Percentiles rank a stretch among this genome's conserved stretches.
Conservation (phyloP, 177 flowering plant species). For the Vitis hybrid region DNA sequence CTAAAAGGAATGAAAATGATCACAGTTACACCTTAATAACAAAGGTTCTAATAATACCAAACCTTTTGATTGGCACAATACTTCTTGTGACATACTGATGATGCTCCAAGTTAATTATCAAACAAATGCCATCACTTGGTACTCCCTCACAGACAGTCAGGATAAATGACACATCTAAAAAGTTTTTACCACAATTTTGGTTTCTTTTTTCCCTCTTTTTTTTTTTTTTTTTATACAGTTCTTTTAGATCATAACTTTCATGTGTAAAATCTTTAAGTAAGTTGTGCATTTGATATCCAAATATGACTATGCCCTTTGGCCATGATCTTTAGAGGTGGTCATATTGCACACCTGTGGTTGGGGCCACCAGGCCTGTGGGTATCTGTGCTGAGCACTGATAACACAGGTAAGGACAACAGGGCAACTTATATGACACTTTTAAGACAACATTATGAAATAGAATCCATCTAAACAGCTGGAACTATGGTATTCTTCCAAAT, state of each 20-base stretch:
- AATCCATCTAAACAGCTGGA: not conserved
- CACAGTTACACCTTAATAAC: not conserved
- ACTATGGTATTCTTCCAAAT: not conserved
- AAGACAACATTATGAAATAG: not conserved
- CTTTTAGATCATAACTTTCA: not conserved
- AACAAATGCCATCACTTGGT: not conserved
- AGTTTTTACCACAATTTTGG: not conserved
- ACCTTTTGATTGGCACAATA: not conserved
- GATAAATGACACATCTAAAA: not conserved
- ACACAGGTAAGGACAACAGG: too few species aligned
- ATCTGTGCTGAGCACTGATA: too few species aligned
- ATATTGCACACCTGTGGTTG: conserved; percentile 14
- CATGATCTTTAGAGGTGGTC: not conserved
- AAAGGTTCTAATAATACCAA: not conserved
- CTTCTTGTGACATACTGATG: not conserved
- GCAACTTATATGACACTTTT: too few species aligned
- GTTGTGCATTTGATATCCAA: not conserved
- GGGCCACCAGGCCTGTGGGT: not conserved
- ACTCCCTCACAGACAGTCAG: not conserved
- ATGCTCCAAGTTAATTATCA: not conserved
- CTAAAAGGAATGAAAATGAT: not conserved
- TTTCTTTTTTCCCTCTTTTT: not conserved
- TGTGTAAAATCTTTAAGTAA: not conserved
- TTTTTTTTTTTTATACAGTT: too few species aligned
- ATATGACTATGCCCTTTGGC: not conserved